Percentiles rank a stretch among this genome's conserved stretches.
phyloP scores from a whole-genome alignment of 2,329 filamentous ascomycete genomes.

The Hymenoscyphus fructigenus region DNA sequence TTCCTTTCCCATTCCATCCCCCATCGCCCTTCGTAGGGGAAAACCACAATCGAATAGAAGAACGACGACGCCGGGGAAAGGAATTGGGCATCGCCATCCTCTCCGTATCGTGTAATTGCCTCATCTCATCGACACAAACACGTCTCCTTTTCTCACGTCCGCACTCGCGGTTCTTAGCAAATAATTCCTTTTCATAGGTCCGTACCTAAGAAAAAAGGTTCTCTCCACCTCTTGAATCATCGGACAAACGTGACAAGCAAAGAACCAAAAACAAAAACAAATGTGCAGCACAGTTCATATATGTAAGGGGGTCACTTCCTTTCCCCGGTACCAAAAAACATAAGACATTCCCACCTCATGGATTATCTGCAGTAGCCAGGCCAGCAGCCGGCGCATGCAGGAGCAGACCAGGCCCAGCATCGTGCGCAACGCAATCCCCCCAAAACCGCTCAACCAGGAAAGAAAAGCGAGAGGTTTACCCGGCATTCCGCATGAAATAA shows the following conservation, averaged over 20 bases:
- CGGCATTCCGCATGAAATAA: conserved; percentile 9
- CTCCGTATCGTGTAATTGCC: conserved; percentile 4
- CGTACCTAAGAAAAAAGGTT: not conserved
- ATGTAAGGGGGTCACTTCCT: not conserved
- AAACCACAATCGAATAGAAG: conserved; percentile 11
- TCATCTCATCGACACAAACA: conserved; percentile 9
- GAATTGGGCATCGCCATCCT: not conserved
- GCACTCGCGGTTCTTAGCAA: not conserved
- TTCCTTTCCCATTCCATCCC: not conserved
- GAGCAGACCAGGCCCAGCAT: too few species aligned
- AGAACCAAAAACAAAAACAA: not conserved
- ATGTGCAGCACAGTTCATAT: not conserved
- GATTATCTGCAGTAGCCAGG: not conserved
- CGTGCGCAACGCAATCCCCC: not conserved
- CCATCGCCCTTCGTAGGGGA: conserved; percentile 3
- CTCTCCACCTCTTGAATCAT: not conserved
- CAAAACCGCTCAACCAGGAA: not conserved
- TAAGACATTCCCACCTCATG: not conserved
- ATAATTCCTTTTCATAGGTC: not conserved
- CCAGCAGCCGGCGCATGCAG: not conserved
- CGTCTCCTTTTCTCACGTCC: not conserved
- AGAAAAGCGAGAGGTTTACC: not conserved
- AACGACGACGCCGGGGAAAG: conserved; percentile 5
- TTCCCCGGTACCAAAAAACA: not conserved
- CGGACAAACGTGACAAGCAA: not conserved